Evolutionary conservation across 805 yeast genomes (phyloP).

Genomic region (Teunomyces stri): DNA sequence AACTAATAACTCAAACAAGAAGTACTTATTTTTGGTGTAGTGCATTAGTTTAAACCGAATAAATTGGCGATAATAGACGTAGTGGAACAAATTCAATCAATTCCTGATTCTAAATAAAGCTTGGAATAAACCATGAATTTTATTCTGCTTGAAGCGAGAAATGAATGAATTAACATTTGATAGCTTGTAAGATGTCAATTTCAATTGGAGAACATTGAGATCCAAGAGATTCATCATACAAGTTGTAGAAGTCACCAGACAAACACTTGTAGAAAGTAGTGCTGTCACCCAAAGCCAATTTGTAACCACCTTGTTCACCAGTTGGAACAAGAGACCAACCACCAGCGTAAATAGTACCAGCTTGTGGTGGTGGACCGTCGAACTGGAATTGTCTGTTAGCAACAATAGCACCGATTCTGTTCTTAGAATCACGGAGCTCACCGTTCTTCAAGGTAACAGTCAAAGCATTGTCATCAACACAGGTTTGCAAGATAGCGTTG

Average conservation of each 20-base stretch:
- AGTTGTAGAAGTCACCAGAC: constrained; percentile 76
- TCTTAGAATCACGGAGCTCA: constrained; percentile 54
- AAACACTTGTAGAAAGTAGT: constrained; percentile 70
- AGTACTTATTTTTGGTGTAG: too few species aligned
- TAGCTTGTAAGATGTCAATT: constrained; percentile 15
- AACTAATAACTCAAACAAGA: not conserved
- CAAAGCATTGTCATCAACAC: constrained; percentile 37
- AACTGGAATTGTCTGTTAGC: constrained; percentile 81
- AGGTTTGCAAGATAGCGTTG: constrained; percentile 15
- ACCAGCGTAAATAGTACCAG: constrained; percentile 28
- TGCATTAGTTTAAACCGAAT: not conserved
- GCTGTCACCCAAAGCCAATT: constrained; percentile 61
- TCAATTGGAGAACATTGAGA: constrained; percentile 49
- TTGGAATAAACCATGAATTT: not conserved
- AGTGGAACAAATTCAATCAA: not conserved
- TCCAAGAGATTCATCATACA: constrained; percentile 64
- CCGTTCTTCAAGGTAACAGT: constrained; percentile 52
- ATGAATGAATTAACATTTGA: constrained; percentile 8
- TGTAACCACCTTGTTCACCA: constrained; percentile 39
- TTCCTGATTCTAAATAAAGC: constrained; percentile 2
- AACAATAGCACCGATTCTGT: constrained; percentile 76
- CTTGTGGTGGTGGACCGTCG: constrained; percentile 82
- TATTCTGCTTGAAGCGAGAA: not conserved
- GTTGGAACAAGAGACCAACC: constrained; percentile 24
- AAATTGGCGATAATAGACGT: not conserved